A percentile compares a stretch with the other conserved stretches of the same genome.
These are phyloP conservation scores for Fusarium sp. DNA, from an alignment of 2,329 filamentous ascomycete species.

Conservation along the genomic window DNA sequence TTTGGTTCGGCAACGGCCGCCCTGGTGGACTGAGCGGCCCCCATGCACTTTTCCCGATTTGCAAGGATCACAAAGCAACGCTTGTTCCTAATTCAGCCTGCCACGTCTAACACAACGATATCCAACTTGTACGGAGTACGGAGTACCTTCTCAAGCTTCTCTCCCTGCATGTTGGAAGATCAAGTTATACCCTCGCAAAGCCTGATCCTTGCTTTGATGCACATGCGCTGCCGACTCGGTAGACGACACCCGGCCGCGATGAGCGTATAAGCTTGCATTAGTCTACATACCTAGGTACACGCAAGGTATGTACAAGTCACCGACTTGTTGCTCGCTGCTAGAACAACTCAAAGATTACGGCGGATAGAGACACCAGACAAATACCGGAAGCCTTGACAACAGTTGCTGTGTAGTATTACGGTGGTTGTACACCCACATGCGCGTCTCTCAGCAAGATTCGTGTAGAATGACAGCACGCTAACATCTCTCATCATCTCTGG, in stretches of 20 bases:
- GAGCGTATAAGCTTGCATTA: slow-evolving; percentile 29
- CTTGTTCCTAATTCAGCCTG: slow-evolving; percentile 29
- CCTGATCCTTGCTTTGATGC: slow-evolving; percentile 30
- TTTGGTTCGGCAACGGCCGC: slow-evolving; percentile 44
- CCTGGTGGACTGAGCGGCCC: slow-evolving; percentile 40
- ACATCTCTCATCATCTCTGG: slow-evolving; percentile 4
- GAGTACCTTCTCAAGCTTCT: slow-evolving; percentile 1
- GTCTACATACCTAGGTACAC: slow-evolving; percentile 3
- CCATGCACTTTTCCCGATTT: slow-evolving; percentile 29
- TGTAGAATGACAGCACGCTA: neutral
- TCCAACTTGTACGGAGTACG: neutral
- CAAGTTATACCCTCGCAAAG: slow-evolving; percentile 7
- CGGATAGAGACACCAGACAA: neutral
- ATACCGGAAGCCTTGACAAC: neutral
- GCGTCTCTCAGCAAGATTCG: neutral
- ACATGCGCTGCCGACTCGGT: slow-evolving; percentile 24
- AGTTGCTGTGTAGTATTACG: neutral
- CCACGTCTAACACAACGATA: slow-evolving; percentile 29
- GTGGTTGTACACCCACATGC: neutral
- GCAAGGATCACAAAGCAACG: slow-evolving; percentile 22
- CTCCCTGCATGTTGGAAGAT: slow-evolving; percentile 12
- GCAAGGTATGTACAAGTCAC: neutral
- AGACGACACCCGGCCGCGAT: slow-evolving; percentile 24
- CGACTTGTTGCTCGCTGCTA: slow-evolving; percentile 1
- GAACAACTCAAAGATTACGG: neutral